Base-by-base conservation (phyloP, 108 stramenopile genomes). In the Cyclotella sp. region DNA sequence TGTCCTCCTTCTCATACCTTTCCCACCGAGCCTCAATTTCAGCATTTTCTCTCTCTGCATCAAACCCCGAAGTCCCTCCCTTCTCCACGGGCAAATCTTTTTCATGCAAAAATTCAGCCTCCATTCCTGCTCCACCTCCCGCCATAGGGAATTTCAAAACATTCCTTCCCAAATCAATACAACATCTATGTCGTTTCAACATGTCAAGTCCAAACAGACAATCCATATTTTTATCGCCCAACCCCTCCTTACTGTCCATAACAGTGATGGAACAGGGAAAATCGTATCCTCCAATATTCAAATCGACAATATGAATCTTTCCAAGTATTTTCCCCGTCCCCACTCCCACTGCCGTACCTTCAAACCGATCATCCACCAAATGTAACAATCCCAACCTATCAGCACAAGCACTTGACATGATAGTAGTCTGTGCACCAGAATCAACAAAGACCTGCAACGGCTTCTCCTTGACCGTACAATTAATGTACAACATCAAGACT, bases 131-230 rank as follows among this genome's bases (percentile, higher is more conserved):
- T 15, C 72, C 83, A 70, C 91, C 47, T 24, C 28, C 28, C 30
- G 79, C 67, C 13, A 68, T 18, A 12, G 81, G 80, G 70, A 94
- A 93, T 21, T 76, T 69, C 42, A 95, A 76, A 0, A 70, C 76
- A 71, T 90, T 88, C 54, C 74, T 70, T 27, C 68, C 73, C 65
- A 99, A 85, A 85, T 99, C 96, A 67, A 99, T 97, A 49, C 47
- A 68, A 80, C 96, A 96, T 16, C 89, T 89, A 85, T 98, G 97
- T 18, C 97, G 86, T 73, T 91, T 95, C 46, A 98, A 83, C 96
- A 98, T 98, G 85, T 99, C 98, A 60, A 99, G 84, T 29, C 98
- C 98, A 30, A 98, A 88, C 27, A 99, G 74, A 61, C 98, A 93
- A 59, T 98, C 98, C 86, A 99, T 96, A 75, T 97, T 96, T 59